Evolutionary conservation across 345 rosid genomes (phyloP), one percentile per base, ranked within the genome.

Genomic region (Pelargonium nanum): DNA sequence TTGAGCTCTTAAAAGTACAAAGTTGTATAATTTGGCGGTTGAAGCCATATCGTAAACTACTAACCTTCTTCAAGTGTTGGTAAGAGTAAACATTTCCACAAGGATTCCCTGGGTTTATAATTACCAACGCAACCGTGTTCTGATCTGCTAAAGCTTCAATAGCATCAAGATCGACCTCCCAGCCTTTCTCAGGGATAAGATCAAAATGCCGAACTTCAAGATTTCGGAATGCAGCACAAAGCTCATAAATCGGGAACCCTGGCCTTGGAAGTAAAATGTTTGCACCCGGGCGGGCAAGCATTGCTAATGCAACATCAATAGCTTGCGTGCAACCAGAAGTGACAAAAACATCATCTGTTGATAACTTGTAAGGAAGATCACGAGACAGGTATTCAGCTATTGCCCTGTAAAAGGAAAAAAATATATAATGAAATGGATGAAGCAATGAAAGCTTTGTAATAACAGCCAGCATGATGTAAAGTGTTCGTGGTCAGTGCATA

Each of bases 291-390:
- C 75, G 78, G 23, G 89, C 83, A 32, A 93, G 80, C 92, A 87
- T 83, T 0, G 91, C 72, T 59, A 93, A 62, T 22, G 97, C 88
- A 34, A 87, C 97, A 70, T 93, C 99, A 13, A 93, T 93, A 0
- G 96, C 97, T 79, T 93, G 97, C 0, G 96, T 87, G 87, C 97
- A 89, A 40, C 97, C 99, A 0, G 94, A 89, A 20, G 97, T 93
- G 28, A 89, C 30, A 58, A 93, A 92, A 19, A 89, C 91, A 67
- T 93, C 99, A 34, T 89, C 91, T 0, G 77, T 45, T 50, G 91
- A 75, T 55, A 93, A 71, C 65, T 93, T 70, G 79, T 85, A 93
- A 13, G 96, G 96, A 69, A 93, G 88, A 75, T 89, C 91, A n/a
- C 68, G 66, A 5, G 96, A 85, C 61, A 93, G 76, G 76, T 87